phyloP scores from a whole-genome alignment of 768 basidiomycete genomes.

The Auricularia sp. region DNA sequence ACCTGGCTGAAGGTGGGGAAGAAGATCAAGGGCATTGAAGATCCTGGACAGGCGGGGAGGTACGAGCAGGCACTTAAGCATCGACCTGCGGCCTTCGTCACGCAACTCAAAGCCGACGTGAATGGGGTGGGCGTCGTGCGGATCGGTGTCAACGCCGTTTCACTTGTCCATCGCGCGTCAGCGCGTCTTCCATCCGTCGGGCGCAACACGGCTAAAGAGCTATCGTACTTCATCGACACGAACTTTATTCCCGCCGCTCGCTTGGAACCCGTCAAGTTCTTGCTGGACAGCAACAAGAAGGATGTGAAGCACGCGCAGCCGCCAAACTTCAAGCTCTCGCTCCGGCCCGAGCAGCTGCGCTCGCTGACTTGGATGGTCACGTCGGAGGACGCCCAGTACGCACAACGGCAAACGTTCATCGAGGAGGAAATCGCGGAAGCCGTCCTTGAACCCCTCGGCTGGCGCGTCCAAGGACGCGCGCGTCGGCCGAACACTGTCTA shows the following conservation, averaged over 20 bases:
- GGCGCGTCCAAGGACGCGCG: conserved; percentile 90
- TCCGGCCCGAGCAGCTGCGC: conserved; percentile 80
- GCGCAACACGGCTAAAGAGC: conserved; percentile 32
- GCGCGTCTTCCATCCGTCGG: conserved; percentile 59
- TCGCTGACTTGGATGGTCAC: conserved; percentile 88
- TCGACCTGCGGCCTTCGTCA: conserved; percentile 77
- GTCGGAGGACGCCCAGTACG: conserved; percentile 54
- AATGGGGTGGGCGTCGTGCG: conserved; percentile 58
- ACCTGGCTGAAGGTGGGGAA: conserved; percentile 60
- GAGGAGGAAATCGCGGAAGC: conserved; percentile 95
- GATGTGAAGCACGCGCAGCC: conserved; percentile 70
- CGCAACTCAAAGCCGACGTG: conserved; percentile 58
- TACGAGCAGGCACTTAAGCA: conserved; percentile 83
- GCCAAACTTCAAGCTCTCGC: conserved; percentile 59
- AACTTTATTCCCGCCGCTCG: conserved; percentile 59
- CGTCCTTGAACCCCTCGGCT: conserved; percentile 72
- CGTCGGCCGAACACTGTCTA: conserved; percentile 63
- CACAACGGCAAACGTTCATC: conserved; percentile 48
- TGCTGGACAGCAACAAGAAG: conserved; percentile 60
- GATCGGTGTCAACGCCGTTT: conserved; percentile 80
- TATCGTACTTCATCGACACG: conserved; percentile 79
- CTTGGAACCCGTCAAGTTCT: conserved; percentile 52
- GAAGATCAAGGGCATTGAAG: conserved; percentile 64
- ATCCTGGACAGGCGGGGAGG: conserved; percentile 74
- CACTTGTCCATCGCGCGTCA: conserved; percentile 77